Evolutionary conservation across 2,329 filamentous ascomycete genomes (phyloP).

Genomic region (Colletotrichum navitas): DNA sequence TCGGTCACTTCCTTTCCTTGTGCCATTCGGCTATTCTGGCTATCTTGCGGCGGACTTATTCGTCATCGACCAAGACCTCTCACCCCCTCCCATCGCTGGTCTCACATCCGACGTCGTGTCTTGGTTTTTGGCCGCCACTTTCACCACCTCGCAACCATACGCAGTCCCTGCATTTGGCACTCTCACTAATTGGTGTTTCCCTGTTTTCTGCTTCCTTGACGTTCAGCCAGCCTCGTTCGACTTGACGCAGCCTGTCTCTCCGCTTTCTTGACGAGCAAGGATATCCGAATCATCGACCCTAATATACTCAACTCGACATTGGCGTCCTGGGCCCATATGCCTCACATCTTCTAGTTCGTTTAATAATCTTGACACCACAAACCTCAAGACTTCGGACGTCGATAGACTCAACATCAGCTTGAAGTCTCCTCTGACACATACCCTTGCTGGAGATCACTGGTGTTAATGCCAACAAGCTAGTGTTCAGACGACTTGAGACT

Average conservation of each 20-base stretch:
- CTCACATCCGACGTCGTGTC: slow-evolving; percentile 30
- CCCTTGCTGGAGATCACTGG: slow-evolving; percentile 40
- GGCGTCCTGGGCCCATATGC: slow-evolving; percentile 9
- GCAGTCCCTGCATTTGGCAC: slow-evolving; percentile 6
- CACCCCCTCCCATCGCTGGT: slow-evolving; percentile 12
- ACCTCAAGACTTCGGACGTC: background rate
- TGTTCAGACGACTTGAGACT: slow-evolving; percentile 42
- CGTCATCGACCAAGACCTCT: slow-evolving; percentile 25
- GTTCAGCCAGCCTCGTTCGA: slow-evolving; percentile 15
- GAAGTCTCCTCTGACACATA: slow-evolving; percentile 36
- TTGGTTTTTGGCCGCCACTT: slow-evolving; percentile 36
- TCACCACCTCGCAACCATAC: slow-evolving; percentile 15
- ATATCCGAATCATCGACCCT: slow-evolving; percentile 1
- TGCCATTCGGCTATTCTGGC: slow-evolving; percentile 10
- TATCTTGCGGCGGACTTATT: slow-evolving; percentile 8
- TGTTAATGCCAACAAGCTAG: slow-evolving; percentile 16
- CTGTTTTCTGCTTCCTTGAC: slow-evolving; percentile 12
- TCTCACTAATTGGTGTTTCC: slow-evolving; percentile 10
- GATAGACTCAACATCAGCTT: slow-evolving; percentile 29
- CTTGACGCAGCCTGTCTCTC: background rate
- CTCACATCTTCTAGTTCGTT: slow-evolving; percentile 25
- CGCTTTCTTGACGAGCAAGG: slow-evolving; percentile 7
- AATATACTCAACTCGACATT: background rate
- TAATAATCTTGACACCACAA: slow-evolving; percentile 15
- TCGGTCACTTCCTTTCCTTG: slow-evolving; percentile 25